Base-by-base conservation (phyloP, 2,329 filamentous ascomycete genomes). In the Exophiala bonariae region DNA sequence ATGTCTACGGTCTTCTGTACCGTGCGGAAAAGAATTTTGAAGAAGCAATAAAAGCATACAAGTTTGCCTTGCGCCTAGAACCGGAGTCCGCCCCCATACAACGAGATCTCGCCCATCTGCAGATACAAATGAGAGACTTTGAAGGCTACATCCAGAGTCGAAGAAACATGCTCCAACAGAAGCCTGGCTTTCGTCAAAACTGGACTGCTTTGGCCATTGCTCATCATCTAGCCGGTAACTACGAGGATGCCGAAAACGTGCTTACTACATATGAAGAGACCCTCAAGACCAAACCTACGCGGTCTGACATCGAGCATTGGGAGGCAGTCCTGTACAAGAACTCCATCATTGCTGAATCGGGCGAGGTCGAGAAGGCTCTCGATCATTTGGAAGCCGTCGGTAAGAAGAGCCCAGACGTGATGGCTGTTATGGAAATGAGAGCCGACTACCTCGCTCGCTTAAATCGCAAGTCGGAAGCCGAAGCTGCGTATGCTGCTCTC, bases 21-120 rank as follows among this genome's bases (percentile, higher is more conserved):
- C 85, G 92, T 41, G 86, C 89, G 39, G 86, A 87, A 65, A 97
- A 97, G 79, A 97, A 99, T 72, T 97, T 95, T 61, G 93, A 97
- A 68, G 93, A 97, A 73, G 92, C 95, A 8, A 96, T 96, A 74
- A 97, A 97, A 77, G 95, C 93, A 49, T 99, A 99, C 77, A 95
- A 95, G 67, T 96, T 95, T 69, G 93, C 93, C 13, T 75, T 99
- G 60, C 85, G 83, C 65, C 80, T 97, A 50, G 93, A 99, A 64
- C 92, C 95, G n/a, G 90, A 95, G 17, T 96, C 89, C 11, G 79
- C 83, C 54, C 92, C 96, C 68, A 99, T 99, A 61, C 89, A 95
- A 68, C 83, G 93, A 57, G 95, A 99, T 64, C 77, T 99, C 52
- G 92, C 93, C 41, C 81, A 95, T 52, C 80, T 99, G 50, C 93